Evolutionary conservation across 129 eudicot species (phyloP), one percentile per base, ranked within the genome.

Genomic region (Tagetes erecta): DNA sequence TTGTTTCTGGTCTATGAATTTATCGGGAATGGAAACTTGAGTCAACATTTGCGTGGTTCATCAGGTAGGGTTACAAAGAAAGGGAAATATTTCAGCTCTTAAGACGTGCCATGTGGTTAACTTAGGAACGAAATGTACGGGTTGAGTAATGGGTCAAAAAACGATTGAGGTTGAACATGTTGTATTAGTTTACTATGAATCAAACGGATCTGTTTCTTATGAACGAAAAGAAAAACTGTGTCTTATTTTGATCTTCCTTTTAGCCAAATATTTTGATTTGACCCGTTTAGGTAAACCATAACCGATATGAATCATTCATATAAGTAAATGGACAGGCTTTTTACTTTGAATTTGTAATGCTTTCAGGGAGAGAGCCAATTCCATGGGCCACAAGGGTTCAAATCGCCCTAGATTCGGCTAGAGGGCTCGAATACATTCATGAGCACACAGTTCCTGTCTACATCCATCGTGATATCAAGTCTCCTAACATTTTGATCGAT

Each of bases 391-490:
- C 86, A 27, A 85, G 99, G 84, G 83, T 95, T 47, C 99, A 88
- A 81, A 95, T 95, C 30, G 99, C 99, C 34, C 90, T 95, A 6
- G 99, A 91, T 87, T 86, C 97, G 12, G 99, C 99, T 44, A 95
- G 96, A 91, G 99, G 96, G 20, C 97, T 95, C 45, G 97, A 95
- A 84, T 95, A 95, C 86, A 95, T 95, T 67, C 99, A 95, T 41
- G 97, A 95, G 80, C 97, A 91, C 76, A 95, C 97, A 4, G 89
- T 84, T 75, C 97, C 97, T 9, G 83, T 85, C 31, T 94, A 90
- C 56, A 88, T 94, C 36, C 99, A 95, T 76, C 99, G 96, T 27
- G 97, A 95, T 78, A 88, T 95, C 67, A 95, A 95, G 83, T 71
- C 97, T 44, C 81, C 96, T 2, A 91, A 91, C 80, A 95, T 95